Evolutionary conservation across 2,329 filamentous ascomycete genomes (phyloP), one percentile per base, ranked within the genome.

Genomic region (Phialophora macrospora): DNA sequence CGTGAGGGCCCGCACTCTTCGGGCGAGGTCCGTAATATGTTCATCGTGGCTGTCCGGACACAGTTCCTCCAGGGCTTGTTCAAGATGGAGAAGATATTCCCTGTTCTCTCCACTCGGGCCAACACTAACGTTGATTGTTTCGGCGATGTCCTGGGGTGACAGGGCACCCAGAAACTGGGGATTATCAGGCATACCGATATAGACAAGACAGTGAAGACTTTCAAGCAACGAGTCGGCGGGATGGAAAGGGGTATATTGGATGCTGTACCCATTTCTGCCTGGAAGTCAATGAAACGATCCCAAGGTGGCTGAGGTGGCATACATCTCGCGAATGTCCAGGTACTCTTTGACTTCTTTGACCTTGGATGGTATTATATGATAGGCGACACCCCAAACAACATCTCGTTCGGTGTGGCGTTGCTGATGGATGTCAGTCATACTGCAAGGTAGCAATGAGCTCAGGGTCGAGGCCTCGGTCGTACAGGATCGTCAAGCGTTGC

Each of bases 121-220:
- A 48, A 82, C 78, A 73, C 91, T 92, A 55, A 80, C 80, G 72
- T 88, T 84, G 73, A 99, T 98, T 75, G 96, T 93, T n/a, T 75
- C 73, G 0, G 76, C 74, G 1, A 77, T 72, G 24, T 79, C 74
- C 46, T 78, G 76, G 26, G 70, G 70, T 30, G 66, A 48, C 11
- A 71, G 49, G 0, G 89, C 88, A 0, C 92, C 92, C 44, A 93
- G 83, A 74, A 99, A 99, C 77, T 98, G 95, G 62, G 92, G 90
- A 74, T 99, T 99, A 54, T 90, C 87, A 0, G 95, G 95, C 1
- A 96, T 90, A 24, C 95, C 95, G 74, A 99, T 98, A 77, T 99
- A 99, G 1, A 96, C 92, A 68, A 97, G 85, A 65, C 86, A 88
- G 11, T 78, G 77, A 65, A 85, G 82, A 5, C 81, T 77, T 41